Evolutionary conservation across 257 asterid species (phyloP), one percentile per base, ranked within the genome.

Genomic region (Agastache rugosa): DNA sequence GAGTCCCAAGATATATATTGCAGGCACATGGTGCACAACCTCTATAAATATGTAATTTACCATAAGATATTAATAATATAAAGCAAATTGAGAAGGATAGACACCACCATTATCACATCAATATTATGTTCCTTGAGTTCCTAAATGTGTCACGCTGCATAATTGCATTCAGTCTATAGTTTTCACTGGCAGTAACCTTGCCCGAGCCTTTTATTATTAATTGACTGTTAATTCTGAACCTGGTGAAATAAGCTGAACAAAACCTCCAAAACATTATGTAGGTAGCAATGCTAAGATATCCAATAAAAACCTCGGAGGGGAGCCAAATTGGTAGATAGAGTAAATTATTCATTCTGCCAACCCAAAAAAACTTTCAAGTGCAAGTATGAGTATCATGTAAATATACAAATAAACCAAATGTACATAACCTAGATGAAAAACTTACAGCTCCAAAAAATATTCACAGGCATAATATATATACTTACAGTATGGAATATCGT

Each of bases 401-500:
- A 44, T 20, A 23, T 48, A 61, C 8, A 53, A 19, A 67, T 39
- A 62, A 35, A 72, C 29, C 55, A 17, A 23, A 39, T n/a, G 27
- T 61, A 47, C 35, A 45, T 65, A 62, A 55, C 48, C 27, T 34
- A 34, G 14, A 37, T 11, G 6, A 59, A 44, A 72, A 67, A 63
- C 58, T 14, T 53, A n/a, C 19, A 37, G 53, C 65, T 44, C 48
- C 54, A 41, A 55, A 56, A 25, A 35, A 34, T 60, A 47, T 22
- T 72, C 44, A 42, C 15, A 60, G 69, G 73, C 75, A 82, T 27
- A 64, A 66, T 20, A 56, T 72, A 34, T 64, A 76, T 69, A 86
- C 97, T 90, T 84, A 94, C 99, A 94, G 78, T 83, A 87, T 85
- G 68, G 80, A 84, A 78, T 92, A 90, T 77, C 95, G 87, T 63